Conservation (phyloP, 768 basidiomycete genomes). For the Amanita fuliginea region DNA sequence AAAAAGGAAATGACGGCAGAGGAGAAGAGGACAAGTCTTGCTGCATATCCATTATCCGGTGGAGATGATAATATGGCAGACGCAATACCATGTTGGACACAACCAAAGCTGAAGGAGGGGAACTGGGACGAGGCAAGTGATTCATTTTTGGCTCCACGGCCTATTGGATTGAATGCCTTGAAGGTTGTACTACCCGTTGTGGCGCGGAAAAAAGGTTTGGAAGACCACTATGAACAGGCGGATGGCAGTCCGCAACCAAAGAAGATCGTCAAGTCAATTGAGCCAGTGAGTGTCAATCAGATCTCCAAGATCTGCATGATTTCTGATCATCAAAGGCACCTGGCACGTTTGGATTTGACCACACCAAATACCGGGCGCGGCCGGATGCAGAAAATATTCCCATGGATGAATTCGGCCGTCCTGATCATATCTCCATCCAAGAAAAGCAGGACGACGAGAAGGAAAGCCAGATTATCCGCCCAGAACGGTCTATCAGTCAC, state of each 20-base stretch:
- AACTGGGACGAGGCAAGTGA: slow-evolving; percentile 76
- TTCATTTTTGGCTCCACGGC: slow-evolving; percentile 4
- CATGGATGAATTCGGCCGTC: slow-evolving; percentile 59
- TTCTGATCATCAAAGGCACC: slow-evolving; percentile 41
- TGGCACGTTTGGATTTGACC: slow-evolving; percentile 74
- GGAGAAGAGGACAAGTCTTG: slow-evolving; percentile 44
- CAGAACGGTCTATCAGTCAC: slow-evolving; percentile 10
- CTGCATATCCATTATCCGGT: slow-evolving; percentile 52
- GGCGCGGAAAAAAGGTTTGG: slow-evolving; percentile 71
- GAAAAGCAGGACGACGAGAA: slow-evolving; percentile 14
- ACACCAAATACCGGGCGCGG: slow-evolving; percentile 53
- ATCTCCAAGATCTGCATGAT: slow-evolving; percentile 1
- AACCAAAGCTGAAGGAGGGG: slow-evolving; percentile 52
- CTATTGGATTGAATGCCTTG: slow-evolving; percentile 1
- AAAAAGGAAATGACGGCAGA: slow-evolving; percentile 31
- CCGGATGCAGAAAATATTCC: slow-evolving; percentile 35
- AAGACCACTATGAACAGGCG: slow-evolving; percentile 55
- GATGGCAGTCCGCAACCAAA: slow-evolving; percentile 57
- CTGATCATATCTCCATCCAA: slow-evolving; percentile 12
- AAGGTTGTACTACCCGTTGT: slow-evolving; percentile 81
- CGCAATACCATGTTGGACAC: slow-evolving; percentile 78
- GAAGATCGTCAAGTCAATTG: slow-evolving; percentile 19
- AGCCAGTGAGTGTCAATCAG: slow-evolving; percentile 44
- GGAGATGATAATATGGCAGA: slow-evolving; percentile 43
- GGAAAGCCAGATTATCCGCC: slow-evolving; percentile 12